Evolutionary conservation across 805 yeast genomes (phyloP).

Genomic region (Hanseniaspora vineae): DNA sequence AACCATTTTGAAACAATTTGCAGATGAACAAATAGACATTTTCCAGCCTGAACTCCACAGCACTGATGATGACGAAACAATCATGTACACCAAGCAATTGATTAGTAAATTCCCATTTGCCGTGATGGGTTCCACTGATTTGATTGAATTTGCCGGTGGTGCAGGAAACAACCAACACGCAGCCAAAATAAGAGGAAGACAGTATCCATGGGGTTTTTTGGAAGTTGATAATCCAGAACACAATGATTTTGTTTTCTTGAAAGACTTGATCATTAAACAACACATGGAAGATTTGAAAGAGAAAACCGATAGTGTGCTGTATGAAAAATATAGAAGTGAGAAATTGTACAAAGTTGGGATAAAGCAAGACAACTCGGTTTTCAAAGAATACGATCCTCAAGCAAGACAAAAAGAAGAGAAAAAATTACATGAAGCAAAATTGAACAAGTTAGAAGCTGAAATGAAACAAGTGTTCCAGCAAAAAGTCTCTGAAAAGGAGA

Average conservation of each 20-base stretch:
- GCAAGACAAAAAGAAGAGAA: conserved; percentile 89
- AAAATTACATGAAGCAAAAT: conserved; percentile 82
- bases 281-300: conserved; percentile 91
- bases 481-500: conserved; percentile 92
- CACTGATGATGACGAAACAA: conserved; percentile 70
- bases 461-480: conserved; percentile 95
- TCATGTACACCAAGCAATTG: conserved; percentile 49
- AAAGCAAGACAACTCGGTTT: conserved; percentile 85
- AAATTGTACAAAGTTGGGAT: conserved; percentile 75
- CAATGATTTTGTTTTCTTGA: conserved; percentile 79
- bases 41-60: conserved; percentile 72
- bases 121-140: conserved; percentile 76
- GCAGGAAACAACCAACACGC: conserved; percentile 4
- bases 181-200: conserved; percentile 72
- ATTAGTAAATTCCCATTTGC: conserved; percentile 79
- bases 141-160: conserved; percentile 61
- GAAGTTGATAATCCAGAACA: conserved; percentile 93
- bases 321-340: conserved; percentile 80
- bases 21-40: conserved; percentile 55
- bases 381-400: conserved; percentile 87
- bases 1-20: conserved; percentile 66
- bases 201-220: conserved; percentile 93
- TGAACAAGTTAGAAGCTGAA: conserved; percentile 88
- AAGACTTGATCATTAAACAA: conserved; percentile 79
- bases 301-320: conserved; percentile 58